Base-by-base conservation (phyloP, 306 rosid genomes). In the Quercus suber region DNA sequence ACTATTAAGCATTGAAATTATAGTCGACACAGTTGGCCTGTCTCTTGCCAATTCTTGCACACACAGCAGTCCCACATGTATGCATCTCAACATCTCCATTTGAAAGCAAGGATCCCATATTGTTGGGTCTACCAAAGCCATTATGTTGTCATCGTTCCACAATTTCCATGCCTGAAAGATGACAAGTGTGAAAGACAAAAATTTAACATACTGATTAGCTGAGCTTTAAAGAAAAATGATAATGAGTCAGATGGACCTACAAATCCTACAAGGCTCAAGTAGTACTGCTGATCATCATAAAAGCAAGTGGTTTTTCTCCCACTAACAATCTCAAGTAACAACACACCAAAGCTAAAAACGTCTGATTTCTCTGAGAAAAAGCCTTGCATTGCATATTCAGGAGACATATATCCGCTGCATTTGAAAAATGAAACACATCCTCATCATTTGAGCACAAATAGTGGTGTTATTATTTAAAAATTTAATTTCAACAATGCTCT, bases 321-420 rank as follows among this genome's bases (percentile, higher is more conserved):
- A 0, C 86, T 82, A 8, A 81, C 35, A 74, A 78, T 78, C 55
- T 85, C 88, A 7, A 85, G 19, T 33, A 81, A 28, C 79, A 85
- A 71, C 71, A 81, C 83, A 13, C 85, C 88, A 51, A 85, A 85
- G 20, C 85, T 81, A 6, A 74, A 85, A 0, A 81, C 76, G 71
- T 85, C 88, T 5, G 83, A 81, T 81, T 78, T 85, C 76, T 85
- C 81, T 0, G 83, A 81, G 75, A 85, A 81, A 6, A 71, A 5
- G 2, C 83, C 88, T 59, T 78, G 81, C 81, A 81, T 85, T 6
- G 74, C 83, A 81, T 85, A 81, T 58, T 85, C 81, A 0, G 83
- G 83, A 1, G 88, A 81, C 88, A 85, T 85, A 12, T 85, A 85
- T 21, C 85, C 85, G 49, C 83, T 85, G 20, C 61, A 74, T 77